phyloP scores from a whole-genome alignment of 2,329 filamentous ascomycete species.

The Zymoseptoria ardabiliae region DNA sequence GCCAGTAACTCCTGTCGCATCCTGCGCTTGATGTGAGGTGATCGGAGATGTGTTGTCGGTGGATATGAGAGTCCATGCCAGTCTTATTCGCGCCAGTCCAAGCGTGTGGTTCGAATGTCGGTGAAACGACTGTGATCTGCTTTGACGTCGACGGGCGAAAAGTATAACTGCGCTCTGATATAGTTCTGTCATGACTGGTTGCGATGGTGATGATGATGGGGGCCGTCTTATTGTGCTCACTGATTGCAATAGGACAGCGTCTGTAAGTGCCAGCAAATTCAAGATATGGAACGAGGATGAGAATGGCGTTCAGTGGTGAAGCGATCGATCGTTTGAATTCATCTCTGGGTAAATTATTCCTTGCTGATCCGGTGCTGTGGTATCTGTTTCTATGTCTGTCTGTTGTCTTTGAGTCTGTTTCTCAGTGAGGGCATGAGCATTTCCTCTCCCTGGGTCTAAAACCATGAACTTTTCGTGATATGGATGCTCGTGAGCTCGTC shows the following conservation, averaged over 20 bases:
- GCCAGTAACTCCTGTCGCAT: background rate
- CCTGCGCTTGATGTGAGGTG: background rate
- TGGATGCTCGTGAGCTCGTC: background rate
- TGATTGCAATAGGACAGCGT: background rate
- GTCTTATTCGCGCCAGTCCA: background rate
- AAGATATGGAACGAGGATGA: background rate
- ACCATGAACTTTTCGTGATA: background rate
- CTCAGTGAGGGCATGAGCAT: background rate
- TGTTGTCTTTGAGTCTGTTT: background rate
- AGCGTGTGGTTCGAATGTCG: background rate
- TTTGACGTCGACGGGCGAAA: background rate
- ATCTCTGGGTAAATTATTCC: background rate
- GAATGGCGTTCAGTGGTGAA: background rate
- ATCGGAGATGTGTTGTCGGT: background rate
- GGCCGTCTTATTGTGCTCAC: background rate
- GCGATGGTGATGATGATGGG: background rate
- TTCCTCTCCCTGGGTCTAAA: background rate
- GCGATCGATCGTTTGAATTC: background rate
- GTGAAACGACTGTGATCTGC: background rate
- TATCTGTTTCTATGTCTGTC: background rate
- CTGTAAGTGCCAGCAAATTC: background rate
- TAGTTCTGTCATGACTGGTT: background rate
- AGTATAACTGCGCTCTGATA: background rate
- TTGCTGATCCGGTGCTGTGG: background rate
- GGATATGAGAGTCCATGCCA: background rate